phyloP scores from a whole-genome alignment of 805 yeast genomes.

The Saturnispora silvae region DNA sequence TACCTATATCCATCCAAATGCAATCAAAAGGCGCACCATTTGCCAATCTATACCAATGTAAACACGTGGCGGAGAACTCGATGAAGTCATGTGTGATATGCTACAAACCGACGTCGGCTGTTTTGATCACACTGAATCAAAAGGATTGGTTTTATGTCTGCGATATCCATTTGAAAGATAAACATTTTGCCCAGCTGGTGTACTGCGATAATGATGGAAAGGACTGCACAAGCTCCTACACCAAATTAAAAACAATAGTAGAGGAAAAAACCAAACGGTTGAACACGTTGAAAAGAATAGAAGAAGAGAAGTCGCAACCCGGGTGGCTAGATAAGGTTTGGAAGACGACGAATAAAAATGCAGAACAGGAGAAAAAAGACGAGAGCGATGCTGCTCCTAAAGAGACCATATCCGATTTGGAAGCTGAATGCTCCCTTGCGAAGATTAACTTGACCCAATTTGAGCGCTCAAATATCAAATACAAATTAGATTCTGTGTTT shows the following conservation, averaged over 20 bases:
- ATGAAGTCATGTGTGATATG: slow-evolving; percentile 40
- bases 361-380: slow-evolving; percentile 2
- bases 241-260: slow-evolving; percentile 19
- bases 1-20: background rate
- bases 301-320: slow-evolving; percentile 5
- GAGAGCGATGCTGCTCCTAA: slow-evolving; percentile 2
- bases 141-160: slow-evolving; percentile 48
- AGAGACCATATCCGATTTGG: slow-evolving; percentile 10
- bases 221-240: slow-evolving; percentile 13
- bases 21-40: slow-evolving; percentile 16
- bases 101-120: slow-evolving; percentile 37
- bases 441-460: slow-evolving; percentile 14
- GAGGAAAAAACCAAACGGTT: slow-evolving; percentile 25
- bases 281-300: slow-evolving; percentile 25
- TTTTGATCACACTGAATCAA: slow-evolving; percentile 32
- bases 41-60: slow-evolving; percentile 27
- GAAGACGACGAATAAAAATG: background rate
- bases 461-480: slow-evolving; percentile 28
- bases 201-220: slow-evolving; percentile 24
- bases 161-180: slow-evolving; percentile 36
- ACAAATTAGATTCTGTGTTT: slow-evolving; percentile 30
- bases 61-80: slow-evolving; percentile 33
- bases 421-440: too few relatives aligned
- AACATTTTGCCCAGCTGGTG: slow-evolving; percentile 30
- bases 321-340: slow-evolving; percentile 8